Evolutionary conservation across 192 early-diverging fungal genomes (phyloP).

Genomic region (Funneliformis geosporum): DNA sequence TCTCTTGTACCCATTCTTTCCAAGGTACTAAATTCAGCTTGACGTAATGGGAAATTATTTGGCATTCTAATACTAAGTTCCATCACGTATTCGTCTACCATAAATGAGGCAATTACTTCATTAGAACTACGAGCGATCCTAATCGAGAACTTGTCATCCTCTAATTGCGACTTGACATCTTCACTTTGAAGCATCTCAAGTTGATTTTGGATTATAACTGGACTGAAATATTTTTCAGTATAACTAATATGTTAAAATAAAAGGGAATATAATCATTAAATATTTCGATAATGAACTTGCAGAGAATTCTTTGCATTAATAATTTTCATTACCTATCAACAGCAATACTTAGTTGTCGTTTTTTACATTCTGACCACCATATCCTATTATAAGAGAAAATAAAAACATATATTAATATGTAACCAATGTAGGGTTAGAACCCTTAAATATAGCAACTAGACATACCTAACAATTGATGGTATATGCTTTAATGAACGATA

Average conservation of each 20-base stretch:
- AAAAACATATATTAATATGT: not conserved
- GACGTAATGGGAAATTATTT: conserved; percentile 66
- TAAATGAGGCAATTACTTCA: conserved; percentile 71
- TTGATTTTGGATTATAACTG: conserved; percentile 62
- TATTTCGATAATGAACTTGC: not conserved
- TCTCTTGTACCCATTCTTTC: conserved; percentile 70
- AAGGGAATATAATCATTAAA: no score
- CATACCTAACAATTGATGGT: conserved; percentile 67
- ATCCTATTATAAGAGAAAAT: conserved; percentile 29
- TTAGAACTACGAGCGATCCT: conserved; percentile 60
- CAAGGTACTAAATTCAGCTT: conserved; percentile 68
- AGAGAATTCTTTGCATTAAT: not conserved
- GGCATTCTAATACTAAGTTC: conserved; percentile 75
- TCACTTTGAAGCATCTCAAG: conserved; percentile 53
- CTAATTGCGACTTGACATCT: conserved; percentile 48
- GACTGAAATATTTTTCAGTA: conserved; percentile 72
- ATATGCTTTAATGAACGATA: conserved; percentile 59
- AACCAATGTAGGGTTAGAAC: not conserved
- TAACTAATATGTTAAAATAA: conserved; percentile 41
- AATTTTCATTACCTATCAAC: conserved; percentile 59
- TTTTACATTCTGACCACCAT: conserved; percentile 84
- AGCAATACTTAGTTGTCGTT: conserved; percentile 69
- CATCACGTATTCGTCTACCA: conserved; percentile 77
- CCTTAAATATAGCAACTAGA: not conserved
- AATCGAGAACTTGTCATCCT: conserved; percentile 64